Conservation (phyloP, 331 rosid genomes). For the Malus hybrid region DNA sequence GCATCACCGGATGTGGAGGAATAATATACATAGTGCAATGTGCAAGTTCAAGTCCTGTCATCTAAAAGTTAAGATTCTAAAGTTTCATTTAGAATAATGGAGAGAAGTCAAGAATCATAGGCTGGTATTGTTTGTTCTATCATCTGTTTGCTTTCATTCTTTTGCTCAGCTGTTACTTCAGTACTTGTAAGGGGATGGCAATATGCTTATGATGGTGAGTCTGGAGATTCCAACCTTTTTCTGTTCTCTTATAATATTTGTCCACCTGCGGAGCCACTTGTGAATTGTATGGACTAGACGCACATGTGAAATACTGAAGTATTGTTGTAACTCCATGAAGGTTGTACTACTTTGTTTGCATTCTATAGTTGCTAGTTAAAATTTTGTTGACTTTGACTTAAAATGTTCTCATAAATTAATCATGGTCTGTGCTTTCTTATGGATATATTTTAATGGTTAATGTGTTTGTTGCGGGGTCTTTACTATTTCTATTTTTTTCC, state of each 20-base stretch:
- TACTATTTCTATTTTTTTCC: not conserved
- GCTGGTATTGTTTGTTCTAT: not conserved
- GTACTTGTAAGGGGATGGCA: not conserved
- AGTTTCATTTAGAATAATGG: not conserved
- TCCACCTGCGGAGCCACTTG: not conserved
- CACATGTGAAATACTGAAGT: not conserved
- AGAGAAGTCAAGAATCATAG: not conserved
- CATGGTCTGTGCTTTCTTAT: not conserved
- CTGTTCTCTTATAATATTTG: not conserved
- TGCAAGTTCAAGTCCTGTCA: not conserved
- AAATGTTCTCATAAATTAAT: not conserved
- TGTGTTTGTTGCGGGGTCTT: not conserved
- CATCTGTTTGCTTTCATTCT: not conserved
- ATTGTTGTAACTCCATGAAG: not conserved
- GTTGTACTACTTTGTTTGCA: not conserved
- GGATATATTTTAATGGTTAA: not conserved
- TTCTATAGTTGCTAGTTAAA: not conserved
- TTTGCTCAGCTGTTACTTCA: not conserved
- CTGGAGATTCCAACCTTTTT: not conserved
- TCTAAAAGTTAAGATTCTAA: not conserved
- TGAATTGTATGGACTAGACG: not conserved
- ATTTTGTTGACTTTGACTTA: not conserved
- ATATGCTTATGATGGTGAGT: not conserved
- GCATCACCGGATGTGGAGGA: not conserved
- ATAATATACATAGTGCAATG: not conserved